phyloP scores from a whole-genome alignment of 352 stramenopile genomes.

The Globisporangium nagaii region DNA sequence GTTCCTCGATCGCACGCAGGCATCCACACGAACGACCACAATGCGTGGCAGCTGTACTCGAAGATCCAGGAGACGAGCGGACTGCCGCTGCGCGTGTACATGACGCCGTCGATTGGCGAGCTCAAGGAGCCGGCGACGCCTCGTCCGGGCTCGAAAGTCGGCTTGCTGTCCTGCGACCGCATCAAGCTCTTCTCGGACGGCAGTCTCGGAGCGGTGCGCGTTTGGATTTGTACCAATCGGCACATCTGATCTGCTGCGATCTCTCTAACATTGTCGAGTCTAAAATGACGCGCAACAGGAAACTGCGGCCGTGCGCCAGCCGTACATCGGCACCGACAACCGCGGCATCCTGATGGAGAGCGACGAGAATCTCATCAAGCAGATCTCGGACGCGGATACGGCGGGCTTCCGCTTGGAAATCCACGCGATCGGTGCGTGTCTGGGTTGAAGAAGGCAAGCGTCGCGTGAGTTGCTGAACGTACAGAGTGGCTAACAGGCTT shows the following conservation, averaged over 20 bases:
- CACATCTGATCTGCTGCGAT: not conserved
- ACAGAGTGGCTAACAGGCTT: conserved; percentile 4
- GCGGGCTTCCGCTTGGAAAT: conserved; percentile 81
- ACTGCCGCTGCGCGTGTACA: conserved; percentile 72
- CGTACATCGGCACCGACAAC: conserved; percentile 61
- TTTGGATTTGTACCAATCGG: not conserved
- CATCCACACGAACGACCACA: conserved; percentile 84
- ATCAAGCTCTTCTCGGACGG: conserved; percentile 89
- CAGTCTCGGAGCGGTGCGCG: conserved; percentile 74
- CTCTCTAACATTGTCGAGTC: no score
- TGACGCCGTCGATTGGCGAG: conserved; percentile 70
- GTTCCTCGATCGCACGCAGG: conserved; percentile 11
- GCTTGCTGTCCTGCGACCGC: conserved; percentile 72
- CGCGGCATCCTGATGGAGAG: conserved; percentile 83
- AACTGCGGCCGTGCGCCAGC: conserved; percentile 70
- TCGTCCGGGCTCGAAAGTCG: conserved; percentile 28
- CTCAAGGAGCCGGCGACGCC: conserved; percentile 37
- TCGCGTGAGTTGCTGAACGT: no score
- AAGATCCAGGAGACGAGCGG: conserved; percentile 52
- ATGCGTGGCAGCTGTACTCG: conserved; percentile 74
- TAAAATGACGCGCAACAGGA: conserved; percentile 44
- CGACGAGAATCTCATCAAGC: conserved; percentile 47
- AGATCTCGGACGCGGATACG: conserved; percentile 49
- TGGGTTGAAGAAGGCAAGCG: no score
- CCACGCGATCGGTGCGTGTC: conserved; percentile 79